These are phyloP conservation scores for Jasminum sambac DNA, from an alignment of 257 asterid species.

Conservation along the genomic window DNA sequence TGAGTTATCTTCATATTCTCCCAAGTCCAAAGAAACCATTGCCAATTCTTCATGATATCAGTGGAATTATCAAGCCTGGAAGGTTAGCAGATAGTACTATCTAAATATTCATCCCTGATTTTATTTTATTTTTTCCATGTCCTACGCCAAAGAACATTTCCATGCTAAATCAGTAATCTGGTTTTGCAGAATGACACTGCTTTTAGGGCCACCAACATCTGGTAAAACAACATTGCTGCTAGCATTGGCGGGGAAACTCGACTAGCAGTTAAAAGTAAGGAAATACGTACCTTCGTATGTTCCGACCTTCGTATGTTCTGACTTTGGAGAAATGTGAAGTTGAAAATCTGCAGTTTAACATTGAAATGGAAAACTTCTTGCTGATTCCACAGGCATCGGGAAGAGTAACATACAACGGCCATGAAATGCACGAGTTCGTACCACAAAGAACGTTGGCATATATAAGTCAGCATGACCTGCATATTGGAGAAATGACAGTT, in stretches of 20 bases:
- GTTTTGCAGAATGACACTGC: constrained; percentile 66
- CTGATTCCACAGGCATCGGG: constrained; percentile 55
- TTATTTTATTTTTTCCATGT: not conserved
- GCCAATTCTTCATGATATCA: constrained; percentile 68
- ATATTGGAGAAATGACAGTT: constrained; percentile 83
- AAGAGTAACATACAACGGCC: constrained; percentile 77
- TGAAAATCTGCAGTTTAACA: not conserved
- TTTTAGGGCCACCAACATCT: constrained; percentile 89
- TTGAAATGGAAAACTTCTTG: not conserved
- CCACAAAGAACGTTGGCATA: constrained; percentile 89
- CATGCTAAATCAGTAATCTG: not conserved
- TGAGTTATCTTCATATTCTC: constrained; percentile 55
- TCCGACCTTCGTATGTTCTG: not conserved
- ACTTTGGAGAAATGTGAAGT: not conserved
- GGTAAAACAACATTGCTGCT: constrained; percentile 85
- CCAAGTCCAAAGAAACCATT: constrained; percentile 72
- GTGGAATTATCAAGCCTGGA: constrained; percentile 84
- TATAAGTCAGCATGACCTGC: constrained; percentile 87
- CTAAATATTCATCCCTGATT: not conserved
- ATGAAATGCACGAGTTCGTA: constrained; percentile 68
- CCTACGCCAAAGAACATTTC: not conserved
- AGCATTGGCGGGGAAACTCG: constrained; percentile 90
- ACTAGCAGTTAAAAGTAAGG: constrained; percentile 59
- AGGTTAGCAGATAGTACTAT: constrained; percentile 41
- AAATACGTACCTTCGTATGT: constrained; percentile 1